A percentile compares a stretch with the other conserved stretches of the same genome.
These are phyloP conservation scores for Leptographium lundbergii DNA, from an alignment of 2,329 filamentous ascomycete species.

Conservation along the genomic window DNA sequence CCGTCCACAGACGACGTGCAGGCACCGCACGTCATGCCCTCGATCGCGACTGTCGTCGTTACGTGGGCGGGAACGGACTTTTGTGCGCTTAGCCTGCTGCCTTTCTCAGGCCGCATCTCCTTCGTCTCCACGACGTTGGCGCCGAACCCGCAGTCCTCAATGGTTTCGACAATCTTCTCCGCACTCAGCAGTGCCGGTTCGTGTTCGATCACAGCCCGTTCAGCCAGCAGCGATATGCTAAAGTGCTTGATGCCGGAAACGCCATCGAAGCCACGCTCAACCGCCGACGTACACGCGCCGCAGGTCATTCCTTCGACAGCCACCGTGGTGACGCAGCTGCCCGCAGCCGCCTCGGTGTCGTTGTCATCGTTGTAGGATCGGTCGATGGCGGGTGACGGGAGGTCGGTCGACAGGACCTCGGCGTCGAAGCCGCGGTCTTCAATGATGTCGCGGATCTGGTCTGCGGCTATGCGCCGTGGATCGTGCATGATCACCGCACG, in stretches of 20 bases:
- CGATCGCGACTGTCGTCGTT: slow-evolving; percentile 76
- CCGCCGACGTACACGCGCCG: slow-evolving; percentile 74
- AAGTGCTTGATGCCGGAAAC: slow-evolving; percentile 61
- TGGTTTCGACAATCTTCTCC: slow-evolving; percentile 43
- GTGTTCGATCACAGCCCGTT: slow-evolving; percentile 76
- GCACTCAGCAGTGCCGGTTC: slow-evolving; percentile 44
- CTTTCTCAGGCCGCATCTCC: slow-evolving; percentile 17
- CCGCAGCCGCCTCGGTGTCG: slow-evolving; percentile 24
- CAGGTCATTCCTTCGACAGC: slow-evolving; percentile 84
- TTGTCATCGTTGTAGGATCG: slow-evolving; percentile 25
- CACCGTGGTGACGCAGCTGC: slow-evolving; percentile 56
- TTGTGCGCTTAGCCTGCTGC: slow-evolving; percentile 35
- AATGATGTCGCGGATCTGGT: slow-evolving; percentile 71
- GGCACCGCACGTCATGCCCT: slow-evolving; percentile 95
- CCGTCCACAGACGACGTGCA: slow-evolving; percentile 86
- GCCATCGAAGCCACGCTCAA: slow-evolving; percentile 69
- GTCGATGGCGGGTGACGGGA: slow-evolving; percentile 41
- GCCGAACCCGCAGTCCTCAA: slow-evolving; percentile 66
- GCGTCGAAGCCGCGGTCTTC: slow-evolving; percentile 90
- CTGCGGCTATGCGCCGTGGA: slow-evolving; percentile 57
- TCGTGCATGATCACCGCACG: slow-evolving; percentile 91
- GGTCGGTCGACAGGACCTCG: slow-evolving; percentile 70
- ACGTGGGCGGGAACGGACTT: slow-evolving; percentile 29
- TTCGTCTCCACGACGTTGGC: slow-evolving; percentile 65
- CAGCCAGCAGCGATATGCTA: slow-evolving; percentile 72